Evolutionary conservation across 805 yeast species (phyloP), one percentile per base, ranked within the genome.

Genomic region (Lachancea cidri): DNA sequence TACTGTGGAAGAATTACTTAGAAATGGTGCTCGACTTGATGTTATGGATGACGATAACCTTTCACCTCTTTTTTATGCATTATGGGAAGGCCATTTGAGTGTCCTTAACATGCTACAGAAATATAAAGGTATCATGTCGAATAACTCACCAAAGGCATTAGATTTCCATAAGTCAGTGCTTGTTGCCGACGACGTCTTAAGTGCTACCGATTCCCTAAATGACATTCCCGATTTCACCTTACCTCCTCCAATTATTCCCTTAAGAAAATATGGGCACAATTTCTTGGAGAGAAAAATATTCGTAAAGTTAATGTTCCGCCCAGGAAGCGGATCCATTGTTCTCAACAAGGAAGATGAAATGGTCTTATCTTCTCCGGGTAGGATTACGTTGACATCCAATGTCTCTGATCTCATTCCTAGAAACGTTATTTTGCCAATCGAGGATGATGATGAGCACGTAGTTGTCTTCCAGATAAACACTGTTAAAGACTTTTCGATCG

Each of bases 221-320:
- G 73, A 79, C 14, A 91, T 93, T 40, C 98, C 98, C 0, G 96
- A 87, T 53, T 73, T 93, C 36, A 78, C 88, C 17, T 70, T 93
- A 43, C 98, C 98, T 0, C 98, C 98, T 1, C 98, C 98, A 3
- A 86, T 93, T 40, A 79, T 93, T 38, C 98, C 98, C 0, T 67
- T 93, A 40, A 74, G 96, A 54, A 77, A 95, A 53, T 93, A 93
- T 58, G 98, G 98, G 13, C 98, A 93, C 64, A 93, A 87, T 60
- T 93, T 88, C 67, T 66, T 93, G 55, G 98, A 93, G 57, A 86
- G 85, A 58, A 87, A 86, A 60, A 86, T 86, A 4, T 79, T 88
- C 47, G 73, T 93, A 22, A 95, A 89, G 57, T 66, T 93, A 33
- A 73, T 76, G 2, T 81, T 88, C 53, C 78, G 79, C 50, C 39